Percentiles rank a stretch among this genome's conserved stretches.
Conservation (phyloP, 352 stramenopile genomes). For the Pythium guiyangense region DNA sequence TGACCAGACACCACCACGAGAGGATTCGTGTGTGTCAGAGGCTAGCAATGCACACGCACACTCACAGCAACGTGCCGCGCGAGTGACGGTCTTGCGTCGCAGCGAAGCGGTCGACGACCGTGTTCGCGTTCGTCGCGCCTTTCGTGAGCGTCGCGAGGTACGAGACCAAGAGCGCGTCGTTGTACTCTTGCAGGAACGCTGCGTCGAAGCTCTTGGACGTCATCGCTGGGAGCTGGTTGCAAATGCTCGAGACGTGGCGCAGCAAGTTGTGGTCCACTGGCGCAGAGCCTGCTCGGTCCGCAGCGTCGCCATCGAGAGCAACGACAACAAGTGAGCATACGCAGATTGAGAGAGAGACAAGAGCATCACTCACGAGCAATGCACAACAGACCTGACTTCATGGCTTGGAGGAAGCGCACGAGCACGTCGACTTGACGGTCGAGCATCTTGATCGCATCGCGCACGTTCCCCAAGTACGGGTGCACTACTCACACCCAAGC, state of each 20-base stretch:
- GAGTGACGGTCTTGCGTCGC: conserved; percentile 66
- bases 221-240: conserved; percentile 79
- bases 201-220: conserved; percentile 68
- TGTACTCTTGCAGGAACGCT: conserved; percentile 78
- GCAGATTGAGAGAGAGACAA: no score
- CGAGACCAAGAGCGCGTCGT: conserved; percentile 75
- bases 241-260: conserved; percentile 83
- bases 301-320: not conserved
- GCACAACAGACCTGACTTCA: conserved; percentile 45
- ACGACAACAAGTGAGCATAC: not conserved
- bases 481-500: conserved; percentile 46
- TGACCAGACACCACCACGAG: no score
- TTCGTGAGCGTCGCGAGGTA: conserved; percentile 86
- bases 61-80: conserved; percentile 47
- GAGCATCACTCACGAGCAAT: not conserved
- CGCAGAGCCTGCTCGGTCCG: conserved; percentile 33
- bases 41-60: not conserved
- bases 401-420: conserved; percentile 64
- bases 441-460: conserved; percentile 84
- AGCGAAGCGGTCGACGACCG: conserved; percentile 75
- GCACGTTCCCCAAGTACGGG: conserved; percentile 71
- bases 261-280: conserved; percentile 76
- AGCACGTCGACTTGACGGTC: conserved; percentile 77
- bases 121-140: conserved; percentile 69
- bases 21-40: not conserved